Percentiles rank a stretch among this genome's conserved stretches.
Evolutionary conservation across 2,329 filamentous ascomycete species (phyloP).

Genomic region (Dichotomopilus funicola): DNA sequence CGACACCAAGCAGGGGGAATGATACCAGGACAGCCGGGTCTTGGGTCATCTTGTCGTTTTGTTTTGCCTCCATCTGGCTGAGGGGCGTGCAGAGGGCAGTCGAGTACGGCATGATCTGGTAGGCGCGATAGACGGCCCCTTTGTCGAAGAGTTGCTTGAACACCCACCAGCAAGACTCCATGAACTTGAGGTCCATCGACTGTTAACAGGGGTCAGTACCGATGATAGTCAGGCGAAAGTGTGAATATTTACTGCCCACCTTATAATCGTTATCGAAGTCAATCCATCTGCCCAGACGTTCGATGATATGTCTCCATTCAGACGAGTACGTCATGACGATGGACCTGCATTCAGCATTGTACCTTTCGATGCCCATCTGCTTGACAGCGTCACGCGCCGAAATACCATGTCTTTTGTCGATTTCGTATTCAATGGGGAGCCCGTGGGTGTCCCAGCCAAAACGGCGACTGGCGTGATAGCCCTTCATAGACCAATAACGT

Average conservation of each 20-base stretch:
- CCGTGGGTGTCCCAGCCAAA: slow-evolving; percentile 97
- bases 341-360: slow-evolving; percentile 84
- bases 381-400: slow-evolving; percentile 76
- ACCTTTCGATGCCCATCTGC: slow-evolving; percentile 78
- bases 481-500: slow-evolving; percentile 96
- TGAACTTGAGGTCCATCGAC: slow-evolving; percentile 92
- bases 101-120: slow-evolving; percentile 91
- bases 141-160: slow-evolving; percentile 92
- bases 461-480: slow-evolving; percentile 81
- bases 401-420: slow-evolving; percentile 91
- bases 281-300: slow-evolving; percentile 87
- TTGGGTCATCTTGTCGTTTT: slow-evolving; percentile 78
- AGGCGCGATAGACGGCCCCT: slow-evolving; percentile 79
- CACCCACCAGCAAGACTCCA: slow-evolving; percentile 96
- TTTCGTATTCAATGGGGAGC: slow-evolving; percentile 92
- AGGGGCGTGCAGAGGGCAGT: slow-evolving; percentile 83
- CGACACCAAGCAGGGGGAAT: slow-evolving; percentile 57
- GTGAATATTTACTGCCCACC: slow-evolving; percentile 35
- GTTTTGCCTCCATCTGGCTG: slow-evolving; percentile 88
- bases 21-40: slow-evolving; percentile 85
- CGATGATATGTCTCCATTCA: slow-evolving; percentile 85
- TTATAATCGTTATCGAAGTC: slow-evolving; percentile 98
- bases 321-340: slow-evolving; percentile 87
- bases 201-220: slow-evolving; percentile 29
- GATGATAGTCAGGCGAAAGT: background rate